phyloP scores from a whole-genome alignment of 495 filamentous ascomycete genomes.

The Hypoxylon cercidicola region DNA sequence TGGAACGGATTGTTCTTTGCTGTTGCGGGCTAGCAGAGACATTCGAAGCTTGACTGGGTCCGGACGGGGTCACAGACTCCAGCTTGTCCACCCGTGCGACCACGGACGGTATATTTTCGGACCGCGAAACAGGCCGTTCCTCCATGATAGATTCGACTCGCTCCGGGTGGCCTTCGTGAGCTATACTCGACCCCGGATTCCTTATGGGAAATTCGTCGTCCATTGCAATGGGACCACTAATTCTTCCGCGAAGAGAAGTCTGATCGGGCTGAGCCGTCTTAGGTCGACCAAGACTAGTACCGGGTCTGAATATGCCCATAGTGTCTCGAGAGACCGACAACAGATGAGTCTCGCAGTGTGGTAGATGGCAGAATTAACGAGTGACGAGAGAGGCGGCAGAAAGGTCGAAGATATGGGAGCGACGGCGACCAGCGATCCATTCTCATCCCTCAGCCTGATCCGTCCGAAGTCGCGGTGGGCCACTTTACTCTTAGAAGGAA shows the following conservation, averaged over 20 bases:
- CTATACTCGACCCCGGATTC: slow-evolving; percentile 49
- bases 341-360: slow-evolving; percentile 21
- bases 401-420: slow-evolving; percentile 29
- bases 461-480: slow-evolving; percentile 19
- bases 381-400: slow-evolving; percentile 30
- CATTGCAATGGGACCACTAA: slow-evolving; percentile 63
- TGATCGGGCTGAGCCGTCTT: slow-evolving; percentile 50
- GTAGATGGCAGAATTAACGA: slow-evolving; percentile 30
- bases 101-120: slow-evolving; percentile 47
- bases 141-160: slow-evolving; percentile 38
- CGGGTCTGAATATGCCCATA: slow-evolving; percentile 53
- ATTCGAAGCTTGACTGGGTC: slow-evolving; percentile 44
- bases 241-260: slow-evolving; percentile 59
- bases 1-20: slow-evolving; percentile 50
- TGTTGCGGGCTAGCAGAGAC: slow-evolving; percentile 33
- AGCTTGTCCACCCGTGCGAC: slow-evolving; percentile 41
- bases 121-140: slow-evolving; percentile 55
- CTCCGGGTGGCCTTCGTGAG: slow-evolving; percentile 30
- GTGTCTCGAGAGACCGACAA: slow-evolving; percentile 8
- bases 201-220: slow-evolving; percentile 63
- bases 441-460: slow-evolving; percentile 17
- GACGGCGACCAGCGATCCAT: slow-evolving; percentile 40
- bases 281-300: slow-evolving; percentile 51
- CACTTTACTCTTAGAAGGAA: slow-evolving; percentile 27
- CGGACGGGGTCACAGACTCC: slow-evolving; percentile 41